These are phyloP conservation scores for Trifolium dubium DNA, from an alignment of 306 rosid species.

Conservation along the genomic window DNA sequence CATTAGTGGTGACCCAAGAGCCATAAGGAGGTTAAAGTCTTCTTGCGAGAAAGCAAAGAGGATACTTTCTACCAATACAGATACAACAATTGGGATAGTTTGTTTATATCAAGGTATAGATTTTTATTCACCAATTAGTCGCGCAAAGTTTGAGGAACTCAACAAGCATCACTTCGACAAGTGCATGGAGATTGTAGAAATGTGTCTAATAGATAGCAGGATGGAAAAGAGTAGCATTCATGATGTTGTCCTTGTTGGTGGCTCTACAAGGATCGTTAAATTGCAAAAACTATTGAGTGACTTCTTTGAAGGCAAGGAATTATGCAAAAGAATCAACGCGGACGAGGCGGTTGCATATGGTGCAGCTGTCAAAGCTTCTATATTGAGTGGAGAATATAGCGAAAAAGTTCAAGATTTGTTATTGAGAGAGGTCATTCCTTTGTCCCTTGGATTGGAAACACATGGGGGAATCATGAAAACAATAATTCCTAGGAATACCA, in stretches of 20 bases:
- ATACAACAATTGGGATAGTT: background rate
- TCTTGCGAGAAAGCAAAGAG: conserved; percentile 36
- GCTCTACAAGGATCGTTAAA: background rate
- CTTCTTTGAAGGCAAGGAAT: background rate
- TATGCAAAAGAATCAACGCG: background rate
- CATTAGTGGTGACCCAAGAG: conserved; percentile 8
- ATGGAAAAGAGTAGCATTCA: background rate
- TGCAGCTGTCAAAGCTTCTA: background rate
- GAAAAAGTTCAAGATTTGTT: background rate
- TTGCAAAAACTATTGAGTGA: background rate
- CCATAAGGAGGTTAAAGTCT: conserved; percentile 18
- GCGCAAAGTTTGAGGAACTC: conserved; percentile 36
- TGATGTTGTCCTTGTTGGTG: conserved; percentile 5
- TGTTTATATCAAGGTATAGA: conserved; percentile 7
- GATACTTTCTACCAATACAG: background rate
- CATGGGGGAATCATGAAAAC: background rate
- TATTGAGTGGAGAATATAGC: background rate
- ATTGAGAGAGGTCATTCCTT: background rate
- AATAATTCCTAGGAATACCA: background rate
- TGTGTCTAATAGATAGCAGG: conserved; percentile 1
- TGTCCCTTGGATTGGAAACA: background rate
- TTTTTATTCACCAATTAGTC: conserved; percentile 8
- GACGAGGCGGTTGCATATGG: background rate
- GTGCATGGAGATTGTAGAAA: conserved; percentile 28
- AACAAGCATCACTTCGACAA: background rate